Evolutionary conservation across 768 basidiomycete genomes (phyloP), one percentile per base, ranked within the genome.

Genomic region (Amanita rubescens): DNA sequence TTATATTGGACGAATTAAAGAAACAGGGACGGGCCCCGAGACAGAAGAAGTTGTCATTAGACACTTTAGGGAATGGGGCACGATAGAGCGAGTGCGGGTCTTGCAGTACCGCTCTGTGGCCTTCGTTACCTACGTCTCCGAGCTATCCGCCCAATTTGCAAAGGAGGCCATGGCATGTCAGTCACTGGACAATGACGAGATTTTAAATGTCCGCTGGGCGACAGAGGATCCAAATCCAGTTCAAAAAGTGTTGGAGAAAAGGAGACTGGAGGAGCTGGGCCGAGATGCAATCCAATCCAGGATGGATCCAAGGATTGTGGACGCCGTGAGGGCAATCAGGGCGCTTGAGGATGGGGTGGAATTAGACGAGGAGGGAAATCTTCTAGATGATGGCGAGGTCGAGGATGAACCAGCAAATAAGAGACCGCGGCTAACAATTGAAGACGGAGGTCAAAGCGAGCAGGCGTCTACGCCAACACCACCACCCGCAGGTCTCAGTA

Each of bases 161-260:
- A 96, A 96, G 66, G 96, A 99, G 67, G 83, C 95, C 0, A 99
- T 99, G 96, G 92, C 95, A 14, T 94, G 94, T 68, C 96, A 99
- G 69, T 94, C 90, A 15, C 76, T 98, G 58, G 96, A 98, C 65
- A 89, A 92, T 61, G 94, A 96, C 65, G 96, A 99, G 64, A 94
- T 97, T 56, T 78, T 98, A 56, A 99, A 99, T 68, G 94, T 98
- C 49, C 86, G 95, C 45, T 99, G 96, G 96, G 96, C 96, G 33
- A 98, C 95, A 0, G 95, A 96, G 65, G 96, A 99, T 66, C 96
- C 96, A 1, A 99, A 99, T 66, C 96, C 95, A 1, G 82, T 82
- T 0, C 84, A 87, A 57, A 94, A 94, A 61, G 83, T 87, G 7
- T 79, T 81, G 0, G 96, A 98, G 69, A 88, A 93, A 62, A 75